A percentile compares a stretch with the other conserved stretches of the same genome.
These are phyloP conservation scores for Knoxia roxburghii DNA, from an alignment of 257 asterid genomes.

Conservation along the genomic window DNA sequence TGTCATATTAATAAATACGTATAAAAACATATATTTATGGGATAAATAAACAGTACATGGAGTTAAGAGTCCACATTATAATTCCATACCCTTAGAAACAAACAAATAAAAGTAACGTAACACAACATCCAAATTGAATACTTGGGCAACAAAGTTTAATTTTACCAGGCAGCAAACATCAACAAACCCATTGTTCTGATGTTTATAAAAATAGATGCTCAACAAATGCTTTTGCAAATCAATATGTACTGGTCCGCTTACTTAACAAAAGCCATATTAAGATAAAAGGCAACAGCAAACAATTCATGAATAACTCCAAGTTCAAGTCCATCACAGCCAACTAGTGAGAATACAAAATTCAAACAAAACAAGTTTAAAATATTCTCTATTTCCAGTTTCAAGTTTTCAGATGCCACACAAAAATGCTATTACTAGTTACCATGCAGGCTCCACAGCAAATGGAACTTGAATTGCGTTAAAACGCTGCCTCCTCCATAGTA, in stretches of 20 bases:
- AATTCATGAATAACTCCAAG: background rate
- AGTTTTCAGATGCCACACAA: background rate
- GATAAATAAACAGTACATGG: background rate
- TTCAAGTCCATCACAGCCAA: background rate
- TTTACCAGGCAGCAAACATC: background rate
- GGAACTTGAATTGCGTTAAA: background rate
- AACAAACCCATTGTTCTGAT: background rate
- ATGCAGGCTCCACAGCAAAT: background rate
- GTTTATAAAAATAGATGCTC: background rate
- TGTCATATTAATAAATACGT: background rate
- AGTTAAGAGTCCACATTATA: background rate
- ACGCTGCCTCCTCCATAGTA: background rate
- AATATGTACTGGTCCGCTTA: background rate
- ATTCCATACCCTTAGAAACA: background rate
- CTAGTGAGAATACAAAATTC: background rate
- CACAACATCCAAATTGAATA: too few relatives aligned
- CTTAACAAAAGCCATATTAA: too few relatives aligned
- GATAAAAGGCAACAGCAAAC: background rate
- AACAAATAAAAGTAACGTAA: background rate
- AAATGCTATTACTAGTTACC: constrained; percentile 6
- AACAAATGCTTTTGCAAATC: background rate
- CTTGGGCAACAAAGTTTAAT: background rate
- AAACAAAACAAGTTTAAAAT: background rate
- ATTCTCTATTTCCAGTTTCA: background rate
- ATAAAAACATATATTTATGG: background rate